These are phyloP conservation scores for Sclerotinia spermophila DNA, from an alignment of 2,329 filamentous ascomycete genomes.

Conservation along the genomic window DNA sequence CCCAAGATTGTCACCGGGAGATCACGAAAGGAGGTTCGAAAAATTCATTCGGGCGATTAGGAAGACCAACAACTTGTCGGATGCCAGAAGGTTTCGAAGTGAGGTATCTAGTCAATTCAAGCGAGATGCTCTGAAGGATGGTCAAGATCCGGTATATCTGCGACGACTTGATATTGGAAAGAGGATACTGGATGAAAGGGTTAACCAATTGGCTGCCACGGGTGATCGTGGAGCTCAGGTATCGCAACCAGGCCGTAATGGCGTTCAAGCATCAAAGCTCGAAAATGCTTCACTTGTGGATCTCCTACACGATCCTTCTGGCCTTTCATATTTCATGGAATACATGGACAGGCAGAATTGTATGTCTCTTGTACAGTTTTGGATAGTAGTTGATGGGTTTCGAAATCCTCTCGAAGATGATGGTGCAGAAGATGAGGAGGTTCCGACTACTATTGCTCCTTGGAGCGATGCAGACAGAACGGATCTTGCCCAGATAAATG, in stretches of 20 bases:
- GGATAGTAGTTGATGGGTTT: slow-evolving; percentile 95
- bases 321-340: slow-evolving; percentile 98
- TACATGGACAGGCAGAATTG: slow-evolving; percentile 91
- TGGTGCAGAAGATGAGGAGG: slow-evolving; percentile 61
- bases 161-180: slow-evolving; percentile 90
- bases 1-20: slow-evolving; percentile 73
- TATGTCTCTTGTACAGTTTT: slow-evolving; percentile 93
- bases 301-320: slow-evolving; percentile 83
- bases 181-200: slow-evolving; percentile 82
- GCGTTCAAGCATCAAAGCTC: slow-evolving; percentile 53
- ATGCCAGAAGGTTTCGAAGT: slow-evolving; percentile 86
- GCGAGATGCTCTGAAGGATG: slow-evolving; percentile 72
- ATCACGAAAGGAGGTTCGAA: slow-evolving; percentile 91
- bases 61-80: slow-evolving; percentile 85
- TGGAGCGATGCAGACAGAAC: slow-evolving; percentile 83
- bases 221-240: slow-evolving; percentile 42
- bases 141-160: slow-evolving; percentile 80
- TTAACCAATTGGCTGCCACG: slow-evolving; percentile 72
- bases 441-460: slow-evolving; percentile 57
- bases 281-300: slow-evolving; percentile 77
- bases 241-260: slow-evolving; percentile 32
- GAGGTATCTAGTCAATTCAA: slow-evolving; percentile 91
- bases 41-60: slow-evolving; percentile 87
- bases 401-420: slow-evolving; percentile 90
- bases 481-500: slow-evolving; percentile 87